phyloP scores from a whole-genome alignment of 78 protist species.

The Pigoraptor vietnamica region DNA sequence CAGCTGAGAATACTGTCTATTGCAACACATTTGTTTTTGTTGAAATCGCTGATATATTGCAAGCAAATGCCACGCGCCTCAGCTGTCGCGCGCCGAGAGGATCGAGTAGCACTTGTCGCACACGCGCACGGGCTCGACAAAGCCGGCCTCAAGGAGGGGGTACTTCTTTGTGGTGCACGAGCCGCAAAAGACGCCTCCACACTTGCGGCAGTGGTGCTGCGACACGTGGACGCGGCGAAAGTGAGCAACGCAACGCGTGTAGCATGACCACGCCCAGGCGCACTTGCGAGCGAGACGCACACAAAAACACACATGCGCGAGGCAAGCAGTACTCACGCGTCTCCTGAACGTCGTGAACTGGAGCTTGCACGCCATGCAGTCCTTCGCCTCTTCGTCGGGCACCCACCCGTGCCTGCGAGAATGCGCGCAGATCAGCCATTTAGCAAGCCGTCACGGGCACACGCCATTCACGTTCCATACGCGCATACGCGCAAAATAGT shows the following conservation, averaged over 20 bases:
- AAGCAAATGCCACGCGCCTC: too few relatives aligned
- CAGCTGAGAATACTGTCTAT: too few relatives aligned
- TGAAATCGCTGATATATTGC: too few relatives aligned
- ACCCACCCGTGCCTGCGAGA: conserved; percentile 1
- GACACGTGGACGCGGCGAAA: too few relatives aligned
- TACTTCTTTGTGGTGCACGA: background rate
- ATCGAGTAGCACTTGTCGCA: conserved; percentile 15
- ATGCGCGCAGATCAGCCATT: background rate
- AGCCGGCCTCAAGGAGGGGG: background rate
- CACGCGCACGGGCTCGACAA: conserved; percentile 4
- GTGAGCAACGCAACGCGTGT: too few relatives aligned
- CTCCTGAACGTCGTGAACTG: background rate
- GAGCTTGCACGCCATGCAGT: conserved; percentile 11
- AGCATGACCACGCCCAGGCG: background rate
- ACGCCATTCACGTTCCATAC: too few relatives aligned
- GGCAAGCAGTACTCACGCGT: background rate
- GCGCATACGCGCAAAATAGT: too few relatives aligned
- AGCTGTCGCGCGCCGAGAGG: background rate
- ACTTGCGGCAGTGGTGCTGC: conserved; percentile 36
- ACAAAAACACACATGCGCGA: background rate
- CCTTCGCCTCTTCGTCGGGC: background rate
- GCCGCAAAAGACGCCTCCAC: conserved; percentile 34
- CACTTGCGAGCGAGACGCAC: background rate
- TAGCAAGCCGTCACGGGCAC: background rate
- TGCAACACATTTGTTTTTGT: too few relatives aligned